Conservation (phyloP, 306 rosid species). For the Fragaria ananassa region DNA sequence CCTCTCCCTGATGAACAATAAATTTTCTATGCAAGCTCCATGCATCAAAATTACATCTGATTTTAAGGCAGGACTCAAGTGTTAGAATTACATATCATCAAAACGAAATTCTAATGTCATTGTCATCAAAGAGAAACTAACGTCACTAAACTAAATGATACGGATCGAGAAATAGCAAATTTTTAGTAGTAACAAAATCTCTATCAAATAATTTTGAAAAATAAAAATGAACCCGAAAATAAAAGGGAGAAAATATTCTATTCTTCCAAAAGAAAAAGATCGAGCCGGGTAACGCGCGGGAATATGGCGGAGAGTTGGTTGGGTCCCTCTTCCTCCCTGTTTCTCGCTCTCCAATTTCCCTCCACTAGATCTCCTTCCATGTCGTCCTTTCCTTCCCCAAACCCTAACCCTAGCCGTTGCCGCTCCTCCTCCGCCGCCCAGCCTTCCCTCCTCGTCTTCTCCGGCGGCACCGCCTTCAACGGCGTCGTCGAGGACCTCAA, state of each 20-base stretch:
- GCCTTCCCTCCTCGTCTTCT: constrained; percentile 81
- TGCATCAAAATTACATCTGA: too few relatives aligned
- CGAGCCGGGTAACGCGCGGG: constrained; percentile 24
- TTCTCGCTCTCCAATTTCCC: constrained; percentile 13
- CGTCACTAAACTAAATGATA: too few relatives aligned
- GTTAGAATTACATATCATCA: too few relatives aligned
- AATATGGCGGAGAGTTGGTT: constrained; percentile 49
- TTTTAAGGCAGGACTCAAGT: too few relatives aligned
- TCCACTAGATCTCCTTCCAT: constrained; percentile 35
- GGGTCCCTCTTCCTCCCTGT: constrained; percentile 45
- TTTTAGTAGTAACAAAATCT: too few relatives aligned
- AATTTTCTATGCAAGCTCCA: too few relatives aligned
- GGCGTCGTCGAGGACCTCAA: constrained; percentile 85
- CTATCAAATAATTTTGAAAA: too few relatives aligned
- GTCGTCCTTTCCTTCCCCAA: constrained; percentile 46
- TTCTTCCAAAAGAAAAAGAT: not conserved
- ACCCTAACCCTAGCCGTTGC: constrained; percentile 27
- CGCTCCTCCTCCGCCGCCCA: constrained; percentile 32
- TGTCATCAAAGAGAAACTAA: too few relatives aligned
- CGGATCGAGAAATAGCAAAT: too few relatives aligned
- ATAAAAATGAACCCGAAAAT: too few relatives aligned
- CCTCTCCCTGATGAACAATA: too few relatives aligned
- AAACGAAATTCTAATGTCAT: too few relatives aligned
- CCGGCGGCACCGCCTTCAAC: constrained; percentile 89
- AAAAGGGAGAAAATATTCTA: not conserved